phyloP scores from a whole-genome alignment of 345 rosid species.

The Aurinia saxatilis region DNA sequence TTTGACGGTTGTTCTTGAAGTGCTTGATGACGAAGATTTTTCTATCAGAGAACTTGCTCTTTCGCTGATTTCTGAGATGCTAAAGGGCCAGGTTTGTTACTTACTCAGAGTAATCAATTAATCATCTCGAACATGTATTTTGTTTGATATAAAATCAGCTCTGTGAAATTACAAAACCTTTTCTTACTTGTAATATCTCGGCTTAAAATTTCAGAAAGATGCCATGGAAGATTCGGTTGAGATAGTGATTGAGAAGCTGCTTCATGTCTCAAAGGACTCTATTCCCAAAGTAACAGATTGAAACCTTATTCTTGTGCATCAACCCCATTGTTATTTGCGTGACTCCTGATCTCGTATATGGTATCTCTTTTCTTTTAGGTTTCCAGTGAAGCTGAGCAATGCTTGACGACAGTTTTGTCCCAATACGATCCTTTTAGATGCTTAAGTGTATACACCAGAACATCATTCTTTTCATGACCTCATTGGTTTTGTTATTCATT shows the following conservation, averaged over 20 bases:
- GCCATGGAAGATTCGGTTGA: conserved; percentile 90
- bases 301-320: conserved; percentile 4
- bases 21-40: conserved; percentile 67
- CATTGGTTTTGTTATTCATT: not conserved
- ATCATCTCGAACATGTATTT: not conserved
- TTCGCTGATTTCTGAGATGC: conserved; percentile 74
- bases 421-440: conserved; percentile 95
- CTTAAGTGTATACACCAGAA: conserved; percentile 61
- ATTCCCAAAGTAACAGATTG: conserved; percentile 54
- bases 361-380: conserved; percentile 43
- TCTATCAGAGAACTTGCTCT: conserved; percentile 70
- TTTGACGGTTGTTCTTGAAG: conserved; percentile 92
- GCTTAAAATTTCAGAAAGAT: conserved; percentile 53
- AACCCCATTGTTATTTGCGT: not conserved
- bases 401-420: conserved; percentile 66
- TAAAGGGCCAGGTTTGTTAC: conserved; percentile 69
- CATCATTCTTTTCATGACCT: not conserved
- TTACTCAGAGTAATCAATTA: not conserved
- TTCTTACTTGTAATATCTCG: conserved; percentile 16
- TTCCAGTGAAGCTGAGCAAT: conserved; percentile 84
- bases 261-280: conserved; percentile 70
- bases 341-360: conserved; percentile 11
- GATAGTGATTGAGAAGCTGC: conserved; percentile 87
- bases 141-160: not conserved
- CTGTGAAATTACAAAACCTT: not conserved